Base-by-base conservation (phyloP, 306 rosid genomes). In the Bauhinia variegata region DNA sequence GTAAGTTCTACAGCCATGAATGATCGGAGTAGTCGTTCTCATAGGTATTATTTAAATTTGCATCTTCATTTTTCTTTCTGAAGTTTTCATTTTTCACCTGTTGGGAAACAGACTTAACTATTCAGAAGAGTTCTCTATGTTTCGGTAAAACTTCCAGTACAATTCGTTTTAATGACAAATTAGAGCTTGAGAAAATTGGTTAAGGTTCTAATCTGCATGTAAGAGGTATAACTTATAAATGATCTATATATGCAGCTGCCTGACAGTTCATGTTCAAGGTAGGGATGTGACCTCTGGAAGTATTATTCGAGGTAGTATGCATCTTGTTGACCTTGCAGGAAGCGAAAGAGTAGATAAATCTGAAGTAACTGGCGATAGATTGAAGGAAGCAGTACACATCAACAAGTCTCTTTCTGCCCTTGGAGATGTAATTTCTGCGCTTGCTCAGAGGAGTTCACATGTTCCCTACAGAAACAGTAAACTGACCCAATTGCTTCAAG, bases 301-400 rank as follows among this genome's bases (percentile, higher is more conserved):
- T 17, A 65, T n/a, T 9, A 65, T 91, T 60, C 96, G 95, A 1
- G 97, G 96, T 33, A 77, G 89, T 42, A 85, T 95, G 95, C 99
- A 95, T 83, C 87, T 90, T 30, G 96, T 95, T 82, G 99, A 95
- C 70, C 73, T 95, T 54, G 99, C 99, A 71, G 99, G 99, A 75
- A 95, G 99, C 75, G 99, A 95, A 70, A 86, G 99, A 61, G 96
- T 87, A 13, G 97, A 95, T 79, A 95, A 95, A 77, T 86, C 97
- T 3, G 97, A 91, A 74, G 99, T 84, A 38, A 87, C 86, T 0
- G 99, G 99, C 17, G 99, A 95, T 67, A 83, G 99, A 74, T 79
- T 95, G 31, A 95, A 95, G 78, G 99, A 95, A 81, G 99, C 99
- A 73, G 95, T 86, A 75, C 91, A 95, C 73, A 91, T 95, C 72